Evolutionary conservation across 2,329 filamentous ascomycete species (phyloP), one percentile per base, ranked within the genome.

Genomic region (Alternaria postmessia): DNA sequence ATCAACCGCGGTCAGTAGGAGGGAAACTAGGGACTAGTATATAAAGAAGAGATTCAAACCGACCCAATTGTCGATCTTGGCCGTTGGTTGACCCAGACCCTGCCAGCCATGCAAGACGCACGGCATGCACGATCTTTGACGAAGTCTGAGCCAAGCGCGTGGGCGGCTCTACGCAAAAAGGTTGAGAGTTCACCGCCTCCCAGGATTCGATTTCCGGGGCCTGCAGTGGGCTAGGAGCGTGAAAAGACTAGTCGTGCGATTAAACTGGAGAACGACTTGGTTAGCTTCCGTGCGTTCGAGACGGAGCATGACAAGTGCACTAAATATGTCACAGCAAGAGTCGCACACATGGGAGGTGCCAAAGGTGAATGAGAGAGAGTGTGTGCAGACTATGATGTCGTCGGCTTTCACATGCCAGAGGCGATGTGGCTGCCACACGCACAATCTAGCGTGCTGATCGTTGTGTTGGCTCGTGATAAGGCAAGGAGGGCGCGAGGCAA

Each of bases 391-490:
- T 41, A 70, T 69, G 62, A 67, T 69, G 64, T 65, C 51, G 66
- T 56, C 55, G 20, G 39, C 59, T 72, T 74, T 75, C 70, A 74
- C 74, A 75, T 75, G 74, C 57, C 43, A 68, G 54, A 32, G 39
- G 30, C 32, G 52, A 30, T 57, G 43, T 41, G 41, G 36, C 28
- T 16, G 49, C 51, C 58, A 56, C 57, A 55, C 36, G 54, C 51
- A 54, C 64, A 52, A 63, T 24, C 20, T 49, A 44, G 62, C 62
- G 52, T 58, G 49, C 36, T 41, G 56, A 61, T 71, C 68, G 66
- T 67, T 56, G 66, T 64, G 65, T 43, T 51, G 59, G 60, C 67
- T 61, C 69, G 70, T 75, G 73, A 75, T 69, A 43, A 56, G 64
- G 55, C 51, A 56, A 36, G 54, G 57, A 57, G 43, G 61, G 67